Conservation (phyloP, 23 red algal genomes). For the Chondrus crispus region DNA sequence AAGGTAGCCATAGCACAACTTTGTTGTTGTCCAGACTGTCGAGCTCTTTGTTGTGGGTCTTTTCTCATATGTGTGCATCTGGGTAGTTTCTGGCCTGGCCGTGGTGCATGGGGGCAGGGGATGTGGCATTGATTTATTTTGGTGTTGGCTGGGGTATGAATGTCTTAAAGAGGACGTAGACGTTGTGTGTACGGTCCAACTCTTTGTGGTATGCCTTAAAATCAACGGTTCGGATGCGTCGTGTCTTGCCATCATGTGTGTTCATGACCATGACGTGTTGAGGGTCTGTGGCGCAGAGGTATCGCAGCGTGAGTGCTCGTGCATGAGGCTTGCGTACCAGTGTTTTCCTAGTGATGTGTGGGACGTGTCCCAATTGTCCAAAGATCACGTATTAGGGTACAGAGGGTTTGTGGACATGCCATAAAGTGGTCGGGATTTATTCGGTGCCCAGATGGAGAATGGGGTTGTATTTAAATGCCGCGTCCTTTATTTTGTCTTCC, state of each 20-base stretch:
- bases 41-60: neutral
- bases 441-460: neutral
- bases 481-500: neutral
- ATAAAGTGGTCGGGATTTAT: too few species aligned
- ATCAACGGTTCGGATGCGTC: neutral
- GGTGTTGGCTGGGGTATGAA: neutral
- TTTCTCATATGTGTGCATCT: neutral
- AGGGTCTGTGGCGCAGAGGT: neutral
- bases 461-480: neutral
- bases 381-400: too few species aligned
- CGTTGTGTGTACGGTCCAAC: neutral
- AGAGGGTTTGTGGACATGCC: too few species aligned
- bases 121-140: neutral
- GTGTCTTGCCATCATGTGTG: neutral
- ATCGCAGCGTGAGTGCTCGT: neutral
- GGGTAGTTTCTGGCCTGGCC: neutral
- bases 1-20: neutral
- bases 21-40: conserved; percentile 6
- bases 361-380: neutral
- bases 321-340: neutral
- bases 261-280: neutral
- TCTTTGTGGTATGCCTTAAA: neutral
- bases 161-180: neutral
- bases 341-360: neutral
- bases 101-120: neutral